Conservation (phyloP, 208 protist species). For the Dictyostelium gargantuum region DNA sequence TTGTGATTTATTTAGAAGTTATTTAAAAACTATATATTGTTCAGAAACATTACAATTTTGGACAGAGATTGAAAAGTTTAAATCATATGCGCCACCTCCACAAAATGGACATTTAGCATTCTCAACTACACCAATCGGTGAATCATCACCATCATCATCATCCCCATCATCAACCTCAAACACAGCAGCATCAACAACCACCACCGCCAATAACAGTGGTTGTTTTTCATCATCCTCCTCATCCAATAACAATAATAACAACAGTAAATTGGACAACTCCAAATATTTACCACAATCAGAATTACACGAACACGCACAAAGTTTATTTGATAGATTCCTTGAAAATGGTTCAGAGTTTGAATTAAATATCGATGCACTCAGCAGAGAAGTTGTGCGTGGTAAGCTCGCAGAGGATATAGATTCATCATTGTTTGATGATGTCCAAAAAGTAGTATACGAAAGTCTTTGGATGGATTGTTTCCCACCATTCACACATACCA, state of each 20-base stretch:
- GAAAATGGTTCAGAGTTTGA: conserved; percentile 64
- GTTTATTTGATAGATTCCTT: conserved; percentile 18
- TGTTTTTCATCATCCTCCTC: neutral
- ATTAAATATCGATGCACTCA: conserved; percentile 18
- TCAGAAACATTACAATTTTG: conserved; percentile 62
- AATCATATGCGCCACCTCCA: conserved; percentile 9
- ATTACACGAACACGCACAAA: neutral
- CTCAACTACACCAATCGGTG: conserved; percentile 12
- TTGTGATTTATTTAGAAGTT: conserved; percentile 53
- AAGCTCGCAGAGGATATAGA: neutral
- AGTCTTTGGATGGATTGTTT: conserved; percentile 61
- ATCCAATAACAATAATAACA: neutral
- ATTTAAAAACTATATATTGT: conserved; percentile 65
- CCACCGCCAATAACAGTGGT: neutral
- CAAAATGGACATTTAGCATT: neutral
- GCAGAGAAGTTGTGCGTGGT: neutral
- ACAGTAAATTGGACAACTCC: neutral
- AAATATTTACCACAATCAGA: conserved; percentile 28
- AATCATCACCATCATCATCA: neutral
- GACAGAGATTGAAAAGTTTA: conserved; percentile 44
- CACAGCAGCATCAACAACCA: neutral
- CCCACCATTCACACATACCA: conserved; percentile 49
- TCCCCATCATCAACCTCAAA: neutral
- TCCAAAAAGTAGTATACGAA: conserved; percentile 59
- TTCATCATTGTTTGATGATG: conserved; percentile 33